These are phyloP conservation scores for Leptographium wingfieldii DNA, from an alignment of 2,329 filamentous ascomycete species.

Conservation along the genomic window DNA sequence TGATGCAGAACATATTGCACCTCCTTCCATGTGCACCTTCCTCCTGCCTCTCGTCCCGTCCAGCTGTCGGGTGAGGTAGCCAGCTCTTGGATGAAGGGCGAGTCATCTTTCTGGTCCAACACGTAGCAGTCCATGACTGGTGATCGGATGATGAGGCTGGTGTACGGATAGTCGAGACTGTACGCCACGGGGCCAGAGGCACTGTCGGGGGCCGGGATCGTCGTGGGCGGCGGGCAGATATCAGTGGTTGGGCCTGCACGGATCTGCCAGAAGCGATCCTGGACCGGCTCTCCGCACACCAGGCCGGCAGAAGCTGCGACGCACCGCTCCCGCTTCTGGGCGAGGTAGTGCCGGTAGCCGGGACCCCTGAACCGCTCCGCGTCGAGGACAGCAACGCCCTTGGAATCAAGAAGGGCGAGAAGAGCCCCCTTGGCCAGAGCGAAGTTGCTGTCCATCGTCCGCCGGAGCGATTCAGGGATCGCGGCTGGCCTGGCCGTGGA, in stretches of 20 bases:
- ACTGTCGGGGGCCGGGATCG: background rate
- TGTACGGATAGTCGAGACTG: background rate
- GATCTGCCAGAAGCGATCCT: slow-evolving; percentile 1
- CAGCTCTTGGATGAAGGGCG: background rate
- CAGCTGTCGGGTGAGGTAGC: background rate
- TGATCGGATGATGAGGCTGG: background rate
- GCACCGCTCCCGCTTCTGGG: background rate
- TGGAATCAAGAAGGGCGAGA: background rate
- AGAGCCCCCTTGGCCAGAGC: background rate
- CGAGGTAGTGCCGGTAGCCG: background rate
- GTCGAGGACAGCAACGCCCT: background rate
- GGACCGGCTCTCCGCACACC: background rate
- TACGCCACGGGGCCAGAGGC: background rate
- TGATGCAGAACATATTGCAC: background rate
- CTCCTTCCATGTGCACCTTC: background rate
- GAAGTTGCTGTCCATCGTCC: background rate
- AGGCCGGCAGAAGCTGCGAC: background rate
- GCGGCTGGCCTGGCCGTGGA: background rate
- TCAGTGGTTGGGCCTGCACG: background rate
- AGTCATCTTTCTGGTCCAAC: background rate
- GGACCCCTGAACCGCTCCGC: background rate
- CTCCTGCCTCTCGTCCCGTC: background rate
- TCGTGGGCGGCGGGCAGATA: background rate
- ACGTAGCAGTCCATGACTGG: background rate
- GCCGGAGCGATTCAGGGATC: background rate